Conservation (phyloP, 2,329 filamentous ascomycete species). For the Tolypocladium cylindrosporum region DNA sequence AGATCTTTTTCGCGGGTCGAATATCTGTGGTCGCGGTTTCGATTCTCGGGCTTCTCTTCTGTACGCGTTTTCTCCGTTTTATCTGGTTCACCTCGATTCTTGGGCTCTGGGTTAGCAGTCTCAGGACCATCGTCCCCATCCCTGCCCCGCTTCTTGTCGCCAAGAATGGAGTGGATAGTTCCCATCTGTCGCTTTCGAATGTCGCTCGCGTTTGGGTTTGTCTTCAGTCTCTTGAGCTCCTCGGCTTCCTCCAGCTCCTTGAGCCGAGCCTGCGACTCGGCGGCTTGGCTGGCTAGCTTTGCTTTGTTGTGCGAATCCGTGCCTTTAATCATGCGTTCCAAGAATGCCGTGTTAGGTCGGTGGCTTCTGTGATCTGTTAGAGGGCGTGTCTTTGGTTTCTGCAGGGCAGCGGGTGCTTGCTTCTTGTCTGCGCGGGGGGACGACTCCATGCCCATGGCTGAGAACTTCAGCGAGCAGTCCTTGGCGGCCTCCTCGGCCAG, state of each 20-base stretch:
- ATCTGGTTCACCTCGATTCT: not conserved
- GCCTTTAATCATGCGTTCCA: constrained; percentile 79
- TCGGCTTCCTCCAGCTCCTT: constrained; percentile 45
- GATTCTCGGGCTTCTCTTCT: not conserved
- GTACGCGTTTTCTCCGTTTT: not conserved
- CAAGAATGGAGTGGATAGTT: constrained; percentile 49
- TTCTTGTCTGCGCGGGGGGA: constrained; percentile 36
- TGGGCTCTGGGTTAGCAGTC: not conserved
- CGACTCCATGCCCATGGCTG: constrained; percentile 56
- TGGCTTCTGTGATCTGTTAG: not conserved
- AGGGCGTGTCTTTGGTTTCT: not conserved
- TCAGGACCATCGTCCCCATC: constrained; percentile 13
- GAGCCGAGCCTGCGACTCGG: constrained; percentile 65
- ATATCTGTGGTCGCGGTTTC: not conserved
- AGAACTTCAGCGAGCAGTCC: constrained; percentile 63
- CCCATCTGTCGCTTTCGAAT: constrained; percentile 49
- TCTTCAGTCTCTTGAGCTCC: constrained; percentile 31
- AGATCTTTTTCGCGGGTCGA: constrained; percentile 9
- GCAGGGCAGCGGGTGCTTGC: constrained; percentile 20
- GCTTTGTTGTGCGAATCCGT: constrained; percentile 85
- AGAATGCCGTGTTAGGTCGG: constrained; percentile 85
- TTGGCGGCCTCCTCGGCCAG: constrained; percentile 65
- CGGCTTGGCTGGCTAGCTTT: constrained; percentile 71
- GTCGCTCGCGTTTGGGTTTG: constrained; percentile 36
- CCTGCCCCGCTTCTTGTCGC: constrained; percentile 27